Percentiles rank a stretch among this genome's conserved stretches.
Evolutionary conservation across 192 early-diverging fungal species (phyloP).

Genomic region (Umbelopsis sp.): DNA sequence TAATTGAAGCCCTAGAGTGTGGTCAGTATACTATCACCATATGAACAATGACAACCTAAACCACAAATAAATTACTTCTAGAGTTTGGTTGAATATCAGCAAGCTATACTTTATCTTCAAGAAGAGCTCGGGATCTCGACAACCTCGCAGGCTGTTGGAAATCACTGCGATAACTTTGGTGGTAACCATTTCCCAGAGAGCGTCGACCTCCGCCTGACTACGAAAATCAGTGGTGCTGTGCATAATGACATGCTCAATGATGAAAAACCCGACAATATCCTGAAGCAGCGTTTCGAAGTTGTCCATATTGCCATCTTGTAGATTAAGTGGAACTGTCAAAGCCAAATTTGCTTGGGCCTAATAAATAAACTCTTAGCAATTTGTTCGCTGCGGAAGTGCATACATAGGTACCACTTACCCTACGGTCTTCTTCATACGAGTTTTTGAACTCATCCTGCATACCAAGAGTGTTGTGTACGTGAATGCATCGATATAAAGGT

Average conservation of each 20-base stretch:
- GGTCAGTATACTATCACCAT: neutral
- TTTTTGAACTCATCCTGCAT: conserved; percentile 83
- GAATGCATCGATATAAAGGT: conserved; percentile 94
- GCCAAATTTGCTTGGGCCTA: conserved; percentile 88
- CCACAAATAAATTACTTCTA: conserved; percentile 63
- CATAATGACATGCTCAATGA: conserved; percentile 89
- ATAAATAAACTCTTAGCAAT: neutral
- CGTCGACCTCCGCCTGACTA: conserved; percentile 81
- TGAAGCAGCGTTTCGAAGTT: conserved; percentile 77
- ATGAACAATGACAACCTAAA: conserved; percentile 26
- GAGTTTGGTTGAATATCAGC: conserved; percentile 86
- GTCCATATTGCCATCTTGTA: conserved; percentile 66
- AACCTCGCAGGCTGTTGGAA: conserved; percentile 76
- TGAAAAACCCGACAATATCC: conserved; percentile 96
- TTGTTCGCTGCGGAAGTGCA: neutral
- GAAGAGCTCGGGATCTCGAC: conserved; percentile 79
- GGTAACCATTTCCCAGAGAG: conserved; percentile 86
- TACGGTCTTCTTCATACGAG: conserved; percentile 89
- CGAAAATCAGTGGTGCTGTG: conserved; percentile 90
- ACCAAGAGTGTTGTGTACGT: conserved; percentile 94
- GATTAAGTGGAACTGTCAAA: conserved; percentile 70
- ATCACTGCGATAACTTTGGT: conserved; percentile 81
- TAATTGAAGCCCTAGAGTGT: conserved; percentile 70
- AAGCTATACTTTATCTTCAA: conserved; percentile 78
- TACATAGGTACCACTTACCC: conserved; percentile 41